phyloP scores from a whole-genome alignment of 331 rosid genomes.

The Pyracantha coccinea region DNA sequence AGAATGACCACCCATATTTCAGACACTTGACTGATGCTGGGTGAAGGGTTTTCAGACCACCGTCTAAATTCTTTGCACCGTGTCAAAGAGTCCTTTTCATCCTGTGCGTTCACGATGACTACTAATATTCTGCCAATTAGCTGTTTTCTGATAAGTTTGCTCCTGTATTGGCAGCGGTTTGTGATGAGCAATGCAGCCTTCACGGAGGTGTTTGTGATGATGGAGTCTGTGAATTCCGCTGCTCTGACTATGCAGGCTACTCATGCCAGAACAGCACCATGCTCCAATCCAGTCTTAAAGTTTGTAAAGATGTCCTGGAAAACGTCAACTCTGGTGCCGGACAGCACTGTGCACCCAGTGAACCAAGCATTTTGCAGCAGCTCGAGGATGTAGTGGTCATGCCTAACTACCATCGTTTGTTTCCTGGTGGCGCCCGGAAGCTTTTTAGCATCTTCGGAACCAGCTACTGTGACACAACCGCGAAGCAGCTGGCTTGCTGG shows the following conservation, averaged over 20 bases:
- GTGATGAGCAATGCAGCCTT: slow-evolving; percentile 98
- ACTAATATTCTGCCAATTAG: background rate
- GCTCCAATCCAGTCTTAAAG: slow-evolving; percentile 71
- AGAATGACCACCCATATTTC: background rate
- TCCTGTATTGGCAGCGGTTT: slow-evolving; percentile 57
- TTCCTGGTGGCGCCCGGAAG: slow-evolving; percentile 95
- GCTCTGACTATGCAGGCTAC: slow-evolving; percentile 95
- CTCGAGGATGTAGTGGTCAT: slow-evolving; percentile 93
- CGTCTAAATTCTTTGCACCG: background rate
- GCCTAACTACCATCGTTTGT: slow-evolving; percentile 91
- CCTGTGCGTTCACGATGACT: background rate
- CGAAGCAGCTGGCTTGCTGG: slow-evolving; percentile 96
- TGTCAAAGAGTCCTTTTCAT: background rate
- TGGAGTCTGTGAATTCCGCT: slow-evolving; percentile 94
- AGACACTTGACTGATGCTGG: background rate
- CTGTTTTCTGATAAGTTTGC: background rate
- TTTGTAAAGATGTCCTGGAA: slow-evolving; percentile 73
- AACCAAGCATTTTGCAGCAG: slow-evolving; percentile 86
- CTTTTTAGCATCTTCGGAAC: slow-evolving; percentile 78
- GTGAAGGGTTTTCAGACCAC: background rate
- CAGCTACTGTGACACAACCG: slow-evolving; percentile 81
- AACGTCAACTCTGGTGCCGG: slow-evolving; percentile 75
- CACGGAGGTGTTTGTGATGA: slow-evolving; percentile 99
- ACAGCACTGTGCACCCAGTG: slow-evolving; percentile 97
- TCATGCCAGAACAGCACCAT: slow-evolving; percentile 91